phyloP scores from a whole-genome alignment of 441 rosid species.

The Pelargonium fulgidum region DNA sequence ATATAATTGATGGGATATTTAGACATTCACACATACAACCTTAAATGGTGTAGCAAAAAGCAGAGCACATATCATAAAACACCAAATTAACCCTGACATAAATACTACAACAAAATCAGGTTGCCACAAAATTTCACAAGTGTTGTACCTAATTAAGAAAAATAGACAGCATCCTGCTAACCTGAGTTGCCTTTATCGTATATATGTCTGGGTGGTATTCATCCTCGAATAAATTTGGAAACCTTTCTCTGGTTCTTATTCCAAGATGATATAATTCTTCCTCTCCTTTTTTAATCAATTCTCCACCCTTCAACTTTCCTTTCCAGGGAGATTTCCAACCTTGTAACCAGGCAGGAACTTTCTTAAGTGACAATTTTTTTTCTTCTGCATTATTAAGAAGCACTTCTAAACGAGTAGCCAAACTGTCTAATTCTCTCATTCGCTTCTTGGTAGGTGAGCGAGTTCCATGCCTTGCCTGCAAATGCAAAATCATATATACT shows the following conservation, averaged over 20 bases:
- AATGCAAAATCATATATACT: constrained; percentile 1
- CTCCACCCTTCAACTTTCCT: constrained; percentile 80
- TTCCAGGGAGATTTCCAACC: constrained; percentile 82
- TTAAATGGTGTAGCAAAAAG: neutral
- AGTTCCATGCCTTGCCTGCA: constrained; percentile 90
- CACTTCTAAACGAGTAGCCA: constrained; percentile 56
- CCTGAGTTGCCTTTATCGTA: constrained; percentile 76
- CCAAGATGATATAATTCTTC: constrained; percentile 78
- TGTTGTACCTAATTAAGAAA: constrained; percentile 8
- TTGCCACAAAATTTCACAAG: neutral
- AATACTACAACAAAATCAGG: neutral
- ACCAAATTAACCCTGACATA: neutral
- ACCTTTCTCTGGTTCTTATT: constrained; percentile 59
- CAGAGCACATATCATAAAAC: neutral
- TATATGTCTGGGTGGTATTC: constrained; percentile 87
- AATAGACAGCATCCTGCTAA: constrained; percentile 24
- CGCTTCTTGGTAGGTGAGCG: constrained; percentile 91
- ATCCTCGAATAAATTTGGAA: constrained; percentile 58
- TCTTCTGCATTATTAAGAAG: constrained; percentile 53
- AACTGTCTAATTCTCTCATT: constrained; percentile 54
- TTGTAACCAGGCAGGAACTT: constrained; percentile 64
- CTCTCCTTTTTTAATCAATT: constrained; percentile 67
- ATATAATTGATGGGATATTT: neutral
- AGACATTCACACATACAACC: neutral
- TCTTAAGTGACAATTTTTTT: constrained; percentile 31